Evolutionary conservation across 345 rosid genomes (phyloP).

Genomic region (Toxicodendron radicans): DNA sequence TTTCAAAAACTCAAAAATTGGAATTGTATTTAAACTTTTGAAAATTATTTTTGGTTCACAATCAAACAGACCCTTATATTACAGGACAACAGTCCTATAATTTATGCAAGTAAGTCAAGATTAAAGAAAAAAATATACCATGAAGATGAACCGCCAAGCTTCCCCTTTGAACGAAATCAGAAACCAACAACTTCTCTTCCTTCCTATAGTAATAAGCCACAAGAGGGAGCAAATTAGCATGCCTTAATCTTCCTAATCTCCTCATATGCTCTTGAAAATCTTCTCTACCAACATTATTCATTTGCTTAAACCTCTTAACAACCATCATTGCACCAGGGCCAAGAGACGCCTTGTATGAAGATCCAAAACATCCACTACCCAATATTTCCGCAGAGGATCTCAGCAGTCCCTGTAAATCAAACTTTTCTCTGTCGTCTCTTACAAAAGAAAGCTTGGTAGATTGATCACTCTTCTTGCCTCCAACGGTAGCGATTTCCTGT

Average conservation of each 20-base stretch:
- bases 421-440: conserved; percentile 63
- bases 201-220: conserved; percentile 83
- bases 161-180: conserved; percentile 53
- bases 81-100: no score
- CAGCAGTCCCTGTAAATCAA: conserved; percentile 75
- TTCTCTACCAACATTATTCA: conserved; percentile 76
- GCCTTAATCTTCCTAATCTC: conserved; percentile 68
- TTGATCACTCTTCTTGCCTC: conserved; percentile 32
- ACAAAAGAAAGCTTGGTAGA: conserved; percentile 53
- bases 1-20: no score
- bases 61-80: no score
- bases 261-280: conserved; percentile 89
- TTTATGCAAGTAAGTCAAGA: not conserved
- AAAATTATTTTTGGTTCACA: no score
- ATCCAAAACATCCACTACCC: conserved; percentile 84
- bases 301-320: conserved; percentile 82
- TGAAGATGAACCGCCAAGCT: conserved; percentile 86
- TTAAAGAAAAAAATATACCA: conserved; percentile 44
- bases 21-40: no score
- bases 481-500: conserved; percentile 12
- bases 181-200: conserved; percentile 83
- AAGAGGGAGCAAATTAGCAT: conserved; percentile 70
- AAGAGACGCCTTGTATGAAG: conserved; percentile 73
- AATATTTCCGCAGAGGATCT: conserved; percentile 89
- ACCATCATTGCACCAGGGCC: conserved; percentile 55